Base-by-base conservation (phyloP, 192 early-diverging fungal genomes). In the Backusella tuberculispora region DNA sequence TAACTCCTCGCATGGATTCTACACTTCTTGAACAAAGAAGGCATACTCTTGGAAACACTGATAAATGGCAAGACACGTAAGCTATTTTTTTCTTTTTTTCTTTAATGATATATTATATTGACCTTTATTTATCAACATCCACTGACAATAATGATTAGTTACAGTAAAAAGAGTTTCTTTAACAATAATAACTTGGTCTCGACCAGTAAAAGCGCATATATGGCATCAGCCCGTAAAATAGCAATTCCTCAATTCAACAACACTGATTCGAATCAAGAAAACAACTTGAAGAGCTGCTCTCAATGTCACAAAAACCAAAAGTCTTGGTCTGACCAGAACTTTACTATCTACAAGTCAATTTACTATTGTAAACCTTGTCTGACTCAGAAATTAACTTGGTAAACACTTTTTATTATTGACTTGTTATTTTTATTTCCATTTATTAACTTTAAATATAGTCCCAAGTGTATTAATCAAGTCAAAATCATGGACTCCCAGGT, bases 61-160 rank as follows among this genome's bases (percentile, higher is more conserved):
- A 69, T 24, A 69, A 69, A 47, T 69, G 68, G 68, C 68, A 69
- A 17, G 42, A 44, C 26, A 69, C 42, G 68, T 69, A 47, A 69
- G 68, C 46, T 47, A 0, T 7, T 15, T 66, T 41, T 15, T 17
- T 38, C 41, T 42, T 5, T 3, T 43, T 6, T 60, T 13, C 4
- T 26, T 60, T 50, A 8, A 9, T 26, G 19, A 56, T 24, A 60
- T 60, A 13, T 12, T 12, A 1, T 12, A 60, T 60, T 60, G 21
- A 26, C 3, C 8, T 60, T 26, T 12, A 26, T 26, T 24, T 12
- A 60, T 60, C 2, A 34, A 34, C 29, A 34, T 2, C 2, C 29
- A 2, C 3, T 0, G 3, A 37, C 7, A 14, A 26, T 63, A 37
- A 15, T 69, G 6, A 7, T 69, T 47, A 69, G 68, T 40, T 69